A percentile compares a stretch with the other conserved stretches of the same genome.
These are phyloP conservation scores for Ceriops zippeliana DNA, from an alignment of 345 rosid species.

Conservation along the genomic window DNA sequence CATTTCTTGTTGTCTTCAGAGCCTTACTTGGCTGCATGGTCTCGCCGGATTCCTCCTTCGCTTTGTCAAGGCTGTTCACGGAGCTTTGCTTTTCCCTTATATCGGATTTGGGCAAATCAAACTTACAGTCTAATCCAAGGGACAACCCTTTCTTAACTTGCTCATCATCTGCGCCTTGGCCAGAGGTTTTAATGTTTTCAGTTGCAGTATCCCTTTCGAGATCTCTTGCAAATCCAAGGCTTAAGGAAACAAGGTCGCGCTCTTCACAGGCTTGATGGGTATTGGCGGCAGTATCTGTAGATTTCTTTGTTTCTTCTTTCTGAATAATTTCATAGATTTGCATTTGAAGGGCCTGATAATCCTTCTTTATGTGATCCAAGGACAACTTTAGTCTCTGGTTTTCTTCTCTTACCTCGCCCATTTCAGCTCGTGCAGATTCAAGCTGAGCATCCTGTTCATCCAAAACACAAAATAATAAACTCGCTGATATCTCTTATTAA, in stretches of 20 bases:
- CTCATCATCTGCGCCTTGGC: conserved; percentile 22
- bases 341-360: conserved; percentile 59
- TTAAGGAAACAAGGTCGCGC: conserved; percentile 61
- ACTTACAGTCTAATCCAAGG: conserved; percentile 58
- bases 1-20: conserved; percentile 38
- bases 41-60: conserved; percentile 43
- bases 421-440: conserved; percentile 62
- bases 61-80: conserved; percentile 30
- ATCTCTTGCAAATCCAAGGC: conserved; percentile 52
- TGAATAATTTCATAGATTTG: conserved; percentile 41
- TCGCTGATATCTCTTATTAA: neutral
- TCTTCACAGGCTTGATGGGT: conserved; percentile 31
- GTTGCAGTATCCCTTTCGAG: conserved; percentile 24
- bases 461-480: neutral
- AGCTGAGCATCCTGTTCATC: conserved; percentile 41
- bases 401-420: conserved; percentile 72
- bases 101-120: conserved; percentile 28
- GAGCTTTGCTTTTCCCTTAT: conserved; percentile 33
- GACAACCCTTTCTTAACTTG: conserved; percentile 24
- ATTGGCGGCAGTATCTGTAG: neutral
- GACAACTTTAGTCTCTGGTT: conserved; percentile 61
- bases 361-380: conserved; percentile 49
- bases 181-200: conserved; percentile 26
- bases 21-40: conserved; percentile 39
- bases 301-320: conserved; percentile 31